Evolutionary conservation across 192 early-diverging fungal species (phyloP).

Genomic region (Lobulomyces angularis): DNA sequence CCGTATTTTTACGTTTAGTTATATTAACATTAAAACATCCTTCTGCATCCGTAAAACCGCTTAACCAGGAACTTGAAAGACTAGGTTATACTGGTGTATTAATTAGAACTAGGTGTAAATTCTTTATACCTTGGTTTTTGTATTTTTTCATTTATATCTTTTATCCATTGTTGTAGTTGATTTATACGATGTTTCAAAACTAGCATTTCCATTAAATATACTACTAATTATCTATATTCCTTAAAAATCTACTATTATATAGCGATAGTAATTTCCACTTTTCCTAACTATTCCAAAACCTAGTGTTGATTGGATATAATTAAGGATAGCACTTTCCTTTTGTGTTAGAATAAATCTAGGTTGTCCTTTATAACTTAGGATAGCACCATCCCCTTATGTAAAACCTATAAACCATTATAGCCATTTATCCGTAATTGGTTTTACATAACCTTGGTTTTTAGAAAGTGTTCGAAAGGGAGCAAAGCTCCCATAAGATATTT

Average conservation of each 20-base stretch:
- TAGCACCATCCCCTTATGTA: slow-evolving; percentile 31
- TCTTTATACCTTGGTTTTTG: slow-evolving; percentile 8
- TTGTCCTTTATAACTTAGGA: slow-evolving; percentile 19
- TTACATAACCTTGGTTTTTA: neutral
- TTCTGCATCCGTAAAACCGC: slow-evolving; percentile 37
- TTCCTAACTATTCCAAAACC: slow-evolving; percentile 14
- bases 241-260: slow-evolving; percentile 18
- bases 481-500: neutral
- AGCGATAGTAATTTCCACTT: slow-evolving; percentile 14
- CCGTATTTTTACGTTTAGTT: slow-evolving; percentile 7
- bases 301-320: slow-evolving; percentile 17
- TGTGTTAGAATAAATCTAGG: slow-evolving; percentile 17
- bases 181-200: slow-evolving; percentile 17
- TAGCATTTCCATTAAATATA: slow-evolving; percentile 33
- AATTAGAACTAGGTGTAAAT: slow-evolving; percentile 6
- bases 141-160: slow-evolving; percentile 12
- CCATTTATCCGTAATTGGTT: slow-evolving; percentile 4
- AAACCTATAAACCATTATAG: slow-evolving; percentile 27
- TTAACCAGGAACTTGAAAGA: slow-evolving; percentile 23
- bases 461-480: neutral
- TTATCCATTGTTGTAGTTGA: slow-evolving; percentile 20
- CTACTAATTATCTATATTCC: slow-evolving; percentile 8
- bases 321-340: slow-evolving; percentile 23
- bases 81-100: slow-evolving; percentile 7
- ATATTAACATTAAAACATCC: slow-evolving; percentile 33